phyloP scores from a whole-genome alignment of 2,329 filamentous ascomycete genomes.

The Dothistroma pini region DNA sequence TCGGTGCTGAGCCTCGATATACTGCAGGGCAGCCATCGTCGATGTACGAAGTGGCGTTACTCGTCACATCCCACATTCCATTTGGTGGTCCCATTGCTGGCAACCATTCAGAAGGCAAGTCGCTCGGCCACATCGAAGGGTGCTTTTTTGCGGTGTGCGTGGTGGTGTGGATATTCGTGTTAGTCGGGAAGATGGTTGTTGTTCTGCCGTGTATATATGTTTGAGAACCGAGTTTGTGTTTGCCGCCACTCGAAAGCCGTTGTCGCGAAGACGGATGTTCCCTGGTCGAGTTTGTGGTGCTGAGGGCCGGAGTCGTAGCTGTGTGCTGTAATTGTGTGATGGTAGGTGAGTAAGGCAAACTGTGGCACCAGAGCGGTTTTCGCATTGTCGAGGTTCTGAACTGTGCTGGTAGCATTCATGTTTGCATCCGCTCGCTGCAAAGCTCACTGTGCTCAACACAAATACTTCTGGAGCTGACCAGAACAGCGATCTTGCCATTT shows the following conservation, averaged over 20 bases:
- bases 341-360: neutral
- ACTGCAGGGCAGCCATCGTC: slow-evolving; percentile 29
- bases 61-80: slow-evolving; percentile 12
- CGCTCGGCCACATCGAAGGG: neutral
- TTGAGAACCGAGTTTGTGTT: neutral
- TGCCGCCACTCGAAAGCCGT: neutral
- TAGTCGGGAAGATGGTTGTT: neutral
- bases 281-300: neutral
- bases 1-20: slow-evolving; percentile 10
- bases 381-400: neutral
- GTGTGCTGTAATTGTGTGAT: neutral
- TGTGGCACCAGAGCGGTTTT: neutral
- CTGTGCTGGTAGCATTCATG: neutral
- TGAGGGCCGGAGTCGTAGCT: neutral
- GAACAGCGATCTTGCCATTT: neutral
- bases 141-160: neutral
- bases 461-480: neutral
- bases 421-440: neutral
- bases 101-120: neutral
- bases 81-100: neutral
- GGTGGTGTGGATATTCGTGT: neutral
- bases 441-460: neutral
- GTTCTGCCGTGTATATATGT: neutral
- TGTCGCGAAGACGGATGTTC: neutral
- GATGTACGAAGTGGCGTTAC: slow-evolving; percentile 23